Evolutionary conservation across 78 protist genomes (phyloP).

Genomic region (Cavenderia fasciculata): DNA sequence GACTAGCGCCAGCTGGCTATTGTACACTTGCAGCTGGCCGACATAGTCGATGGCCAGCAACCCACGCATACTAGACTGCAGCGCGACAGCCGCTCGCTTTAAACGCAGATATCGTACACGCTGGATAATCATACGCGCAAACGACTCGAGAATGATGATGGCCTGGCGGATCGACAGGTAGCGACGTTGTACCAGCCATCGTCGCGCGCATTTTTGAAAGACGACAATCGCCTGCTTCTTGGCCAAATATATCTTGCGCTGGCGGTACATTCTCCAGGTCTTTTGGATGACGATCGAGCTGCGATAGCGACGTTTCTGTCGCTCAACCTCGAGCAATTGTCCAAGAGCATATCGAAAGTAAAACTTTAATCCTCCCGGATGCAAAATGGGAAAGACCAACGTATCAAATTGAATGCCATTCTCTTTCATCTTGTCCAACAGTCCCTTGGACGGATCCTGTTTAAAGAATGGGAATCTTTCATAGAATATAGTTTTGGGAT

Average conservation of each 20-base stretch:
- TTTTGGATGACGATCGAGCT: constrained; percentile 38
- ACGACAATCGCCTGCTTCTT: neutral
- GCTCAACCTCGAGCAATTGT: constrained; percentile 30
- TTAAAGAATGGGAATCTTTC: constrained; percentile 58
- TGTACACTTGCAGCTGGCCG: neutral
- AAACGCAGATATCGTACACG: constrained; percentile 11
- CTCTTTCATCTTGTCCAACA: constrained; percentile 40
- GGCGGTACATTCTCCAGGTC: constrained; percentile 60
- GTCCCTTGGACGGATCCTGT: neutral
- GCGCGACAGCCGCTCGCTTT: neutral
- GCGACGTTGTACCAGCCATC: constrained; percentile 16
- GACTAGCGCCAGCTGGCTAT: neutral
- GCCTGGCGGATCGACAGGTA: constrained; percentile 23
- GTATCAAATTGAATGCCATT: constrained; percentile 22
- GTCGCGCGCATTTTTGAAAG: neutral
- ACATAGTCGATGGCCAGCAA: constrained; percentile 1
- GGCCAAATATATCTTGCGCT: constrained; percentile 6
- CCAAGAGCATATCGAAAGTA: constrained; percentile 36
- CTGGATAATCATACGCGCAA: constrained; percentile 14
- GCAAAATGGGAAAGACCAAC: constrained; percentile 16
- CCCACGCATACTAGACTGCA: constrained; percentile 14
- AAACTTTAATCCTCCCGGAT: constrained; percentile 2
- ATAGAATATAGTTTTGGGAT: constrained; percentile 64
- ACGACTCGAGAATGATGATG: constrained; percentile 18
- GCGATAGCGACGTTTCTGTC: constrained; percentile 16